Base-by-base conservation (phyloP, 768 basidiomycete genomes). In the Brasilioporus rufonigricans region DNA sequence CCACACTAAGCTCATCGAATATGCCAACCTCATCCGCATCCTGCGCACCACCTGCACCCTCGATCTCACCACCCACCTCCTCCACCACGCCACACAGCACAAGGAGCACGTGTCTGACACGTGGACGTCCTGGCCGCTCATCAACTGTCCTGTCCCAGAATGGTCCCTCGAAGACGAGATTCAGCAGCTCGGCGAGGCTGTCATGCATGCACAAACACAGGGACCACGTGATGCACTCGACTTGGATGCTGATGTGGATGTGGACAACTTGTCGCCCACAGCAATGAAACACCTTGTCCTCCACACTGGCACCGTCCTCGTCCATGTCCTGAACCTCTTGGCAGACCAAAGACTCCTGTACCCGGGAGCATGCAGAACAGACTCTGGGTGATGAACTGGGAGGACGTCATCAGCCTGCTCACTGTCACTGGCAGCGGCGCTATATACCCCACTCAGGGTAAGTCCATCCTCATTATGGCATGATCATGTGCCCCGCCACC, bases 81-180 rank as follows among this genome's bases (percentile, higher is more conserved):
- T 75, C 2, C 61, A 59, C 29, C 60, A 73, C 38, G 58, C 61
- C 3, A 41, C 52, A 0, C 45, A 48, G 11, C 48, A 43, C 24
- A 62, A 57, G 27, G 60, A 66, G 5, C 62, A 61, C 1, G 51
- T 46, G 6, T 24, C 65, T 64, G 81, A 86, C 61, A 73, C 72
- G 0, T 91, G 87, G 88, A 89, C 89, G 0, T 76, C 83, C 8
- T 92, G 90, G 90, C 90, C 90, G 1, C 77, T 91, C 48, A 77
- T 83, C 18, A 87, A 91, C 61, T 78, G 88, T 16, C 73, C 77
- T 21, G 72, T 80, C 10, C 88, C 90, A 1, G 84, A 89, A 69
- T 91, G 85, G 85, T 71, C 71, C 10, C 71, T 92, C 21, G 77
- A 83, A 44, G 89, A 91, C 58, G 90, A 91, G 69, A 76, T 91